Percentiles rank a stretch among this genome's conserved stretches.
Evolutionary conservation across 2,329 filamentous ascomycete species (phyloP).

Genomic region (Botryotinia narcissicola): DNA sequence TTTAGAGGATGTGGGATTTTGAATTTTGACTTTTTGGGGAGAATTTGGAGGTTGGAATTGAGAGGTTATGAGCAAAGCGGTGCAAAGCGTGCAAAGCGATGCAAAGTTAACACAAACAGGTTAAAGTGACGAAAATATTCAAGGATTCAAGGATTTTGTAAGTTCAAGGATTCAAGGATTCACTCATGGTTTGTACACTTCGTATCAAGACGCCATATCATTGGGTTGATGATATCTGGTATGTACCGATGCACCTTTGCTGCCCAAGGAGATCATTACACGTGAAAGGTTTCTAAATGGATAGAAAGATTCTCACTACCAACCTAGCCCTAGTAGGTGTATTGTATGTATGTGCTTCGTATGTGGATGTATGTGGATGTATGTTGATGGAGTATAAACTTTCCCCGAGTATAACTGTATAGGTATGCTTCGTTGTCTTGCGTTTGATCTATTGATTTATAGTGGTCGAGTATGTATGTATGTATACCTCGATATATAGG

Average conservation of each 20-base stretch:
- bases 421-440: neutral
- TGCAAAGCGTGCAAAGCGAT: neutral
- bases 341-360: neutral
- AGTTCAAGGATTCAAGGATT: conserved; percentile 4
- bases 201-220: neutral
- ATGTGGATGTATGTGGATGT: neutral
- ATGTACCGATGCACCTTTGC: neutral
- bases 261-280: neutral
- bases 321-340: neutral
- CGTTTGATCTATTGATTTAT: neutral
- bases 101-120: neutral
- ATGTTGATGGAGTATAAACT: neutral
- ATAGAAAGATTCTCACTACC: neutral
- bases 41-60: neutral
- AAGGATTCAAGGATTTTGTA: neutral
- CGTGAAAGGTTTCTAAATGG: neutral
- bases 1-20: neutral
- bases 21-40: neutral
- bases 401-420: neutral
- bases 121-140: conserved; percentile 2
- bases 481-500: neutral
- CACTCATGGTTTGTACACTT: neutral
- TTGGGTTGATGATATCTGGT: neutral
- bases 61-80: neutral
- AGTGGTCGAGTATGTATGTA: neutral